Evolutionary conservation across 768 basidiomycete genomes (phyloP), one percentile per base, ranked within the genome.

Genomic region (Lentinula sp.): DNA sequence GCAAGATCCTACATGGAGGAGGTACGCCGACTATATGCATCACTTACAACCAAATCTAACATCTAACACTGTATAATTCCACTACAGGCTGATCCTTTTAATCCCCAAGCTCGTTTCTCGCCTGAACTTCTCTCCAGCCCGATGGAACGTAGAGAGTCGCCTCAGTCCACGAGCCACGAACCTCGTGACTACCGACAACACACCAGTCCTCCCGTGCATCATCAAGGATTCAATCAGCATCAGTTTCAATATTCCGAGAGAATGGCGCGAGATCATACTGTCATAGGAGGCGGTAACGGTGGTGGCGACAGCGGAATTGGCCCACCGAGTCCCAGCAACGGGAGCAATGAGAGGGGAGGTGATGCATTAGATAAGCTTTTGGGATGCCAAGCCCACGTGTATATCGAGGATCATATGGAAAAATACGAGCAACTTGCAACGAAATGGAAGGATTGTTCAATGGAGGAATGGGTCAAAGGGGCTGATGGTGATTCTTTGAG

Each of bases 401-500:
- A 77, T 62, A 66, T 80, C 18, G 77, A 74, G 21, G 69, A 72
- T 9, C 70, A 79, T 61, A 65, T 73, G 35, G 78, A 80, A 0
- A 68, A 69, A 31, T 85, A 85, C 62, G 80, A 81, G 40, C 70
- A 70, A 10, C 66, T 75, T 31, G 68, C 73, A 32, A 73, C 74
- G 61, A 78, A 74, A 62, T 87, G 84, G 84, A 74, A 74, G 13
- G 73, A 76, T 6, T 83, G 82, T 60, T 74, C 76, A 0, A 69
- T 77, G 60, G 78, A 80, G 13, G 83, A 85, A 55, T 85, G 85
- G 85, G 67, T 73, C 4, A 73, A 78, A 28, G 85, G 84, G 5
- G 80, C 79, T 1, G 75, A 83, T 52, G 81, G 84, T 84, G 40
- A 52, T 18, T 45, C 56, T 48, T 37, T 15, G 15, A 52, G 43